Conservation (phyloP, 805 yeast genomes). For the Saturnispora zaruensis region DNA sequence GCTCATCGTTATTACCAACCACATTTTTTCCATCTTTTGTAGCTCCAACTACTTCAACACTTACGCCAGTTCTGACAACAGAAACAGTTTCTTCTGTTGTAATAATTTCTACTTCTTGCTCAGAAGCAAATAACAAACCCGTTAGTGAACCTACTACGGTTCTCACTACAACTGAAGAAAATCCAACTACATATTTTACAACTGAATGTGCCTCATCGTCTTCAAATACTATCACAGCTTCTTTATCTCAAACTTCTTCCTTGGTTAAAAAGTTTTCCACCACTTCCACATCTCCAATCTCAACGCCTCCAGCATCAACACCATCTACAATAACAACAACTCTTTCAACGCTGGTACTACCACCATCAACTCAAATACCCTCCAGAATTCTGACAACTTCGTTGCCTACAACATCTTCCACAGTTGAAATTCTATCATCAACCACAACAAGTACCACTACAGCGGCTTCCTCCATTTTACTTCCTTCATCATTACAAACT, state of each 20-base stretch:
- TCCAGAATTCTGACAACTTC: not conserved
- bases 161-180: too few species aligned
- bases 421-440: not conserved
- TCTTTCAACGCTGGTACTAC: not conserved
- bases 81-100: not conserved
- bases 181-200: too few species aligned
- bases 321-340: not conserved
- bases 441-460: not conserved
- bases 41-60: not conserved
- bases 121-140: not conserved
- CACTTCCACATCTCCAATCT: not conserved
- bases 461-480: not conserved
- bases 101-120: not conserved
- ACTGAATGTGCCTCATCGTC: too few species aligned
- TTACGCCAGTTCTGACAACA: not conserved
- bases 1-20: not conserved
- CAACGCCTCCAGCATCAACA: not conserved
- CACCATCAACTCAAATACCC: not conserved
- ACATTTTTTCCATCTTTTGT: not conserved
- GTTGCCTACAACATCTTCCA: not conserved
- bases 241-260: too few species aligned
- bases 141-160: too few species aligned
- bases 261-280: too few species aligned
- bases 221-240: too few species aligned
- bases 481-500: not conserved